Conservation (phyloP, 2,329 filamentous ascomycete genomes). For the Lasiodiplodia gonubiensis region DNA sequence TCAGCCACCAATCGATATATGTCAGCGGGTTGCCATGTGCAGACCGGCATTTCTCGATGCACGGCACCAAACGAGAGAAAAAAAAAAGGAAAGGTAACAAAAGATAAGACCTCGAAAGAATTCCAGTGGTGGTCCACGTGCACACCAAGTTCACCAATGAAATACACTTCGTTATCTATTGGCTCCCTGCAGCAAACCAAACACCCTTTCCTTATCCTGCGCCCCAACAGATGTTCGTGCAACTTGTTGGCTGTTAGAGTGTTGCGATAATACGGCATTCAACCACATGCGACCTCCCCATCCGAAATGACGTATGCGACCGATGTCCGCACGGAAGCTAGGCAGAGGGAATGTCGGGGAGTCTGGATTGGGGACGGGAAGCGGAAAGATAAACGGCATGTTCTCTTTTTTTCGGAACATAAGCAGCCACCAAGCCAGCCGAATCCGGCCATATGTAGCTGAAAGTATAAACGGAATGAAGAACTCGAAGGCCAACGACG, state of each 20-base stretch:
- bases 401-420: not conserved
- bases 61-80: not conserved
- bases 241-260: not conserved
- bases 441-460: not conserved
- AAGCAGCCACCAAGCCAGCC: not conserved
- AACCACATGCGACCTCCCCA: not conserved
- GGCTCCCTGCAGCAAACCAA: not conserved
- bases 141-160: not conserved
- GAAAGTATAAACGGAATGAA: not conserved
- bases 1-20: not conserved
- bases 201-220: not conserved
- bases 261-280: not conserved
- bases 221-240: not conserved
- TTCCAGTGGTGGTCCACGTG: not conserved
- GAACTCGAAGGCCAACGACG: not conserved
- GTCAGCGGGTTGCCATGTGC: not conserved
- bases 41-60: not conserved
- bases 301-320: not conserved
- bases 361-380: no score
- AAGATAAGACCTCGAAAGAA: not conserved
- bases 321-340: no score
- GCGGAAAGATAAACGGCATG: not conserved
- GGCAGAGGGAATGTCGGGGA: no score
- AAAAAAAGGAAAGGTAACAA: not conserved
- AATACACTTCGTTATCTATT: not conserved